Conservation (phyloP, 225 moss, liverwort and hornwort species). For the Antitrichia curtipendula region DNA sequence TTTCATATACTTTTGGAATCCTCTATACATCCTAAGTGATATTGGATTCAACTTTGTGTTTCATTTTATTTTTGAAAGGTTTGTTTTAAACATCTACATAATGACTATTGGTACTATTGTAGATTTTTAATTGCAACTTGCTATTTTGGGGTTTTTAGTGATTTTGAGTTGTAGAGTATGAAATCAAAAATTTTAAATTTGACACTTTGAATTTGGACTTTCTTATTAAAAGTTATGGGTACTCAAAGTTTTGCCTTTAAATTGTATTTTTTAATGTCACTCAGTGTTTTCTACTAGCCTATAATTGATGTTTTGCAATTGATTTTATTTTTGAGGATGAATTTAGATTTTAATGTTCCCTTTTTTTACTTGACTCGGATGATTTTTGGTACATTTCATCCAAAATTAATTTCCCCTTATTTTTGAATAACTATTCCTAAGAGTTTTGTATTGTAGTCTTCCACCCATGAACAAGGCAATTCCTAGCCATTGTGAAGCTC, state of each 20-base stretch:
- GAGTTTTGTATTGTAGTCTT: no score
- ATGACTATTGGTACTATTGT: neutral
- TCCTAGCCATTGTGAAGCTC: no score
- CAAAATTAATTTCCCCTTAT: neutral
- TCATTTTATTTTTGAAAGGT: no score
- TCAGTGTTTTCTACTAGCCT: neutral
- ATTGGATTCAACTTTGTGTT: no score
- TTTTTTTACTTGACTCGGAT: neutral
- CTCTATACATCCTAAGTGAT: no score
- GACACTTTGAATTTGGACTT: neutral
- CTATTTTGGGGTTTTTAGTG: neutral
- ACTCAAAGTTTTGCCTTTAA: neutral
- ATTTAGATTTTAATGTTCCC: neutral
- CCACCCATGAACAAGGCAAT: no score
- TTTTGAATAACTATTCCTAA: no score
- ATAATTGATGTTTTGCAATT: neutral
- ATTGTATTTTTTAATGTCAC: neutral
- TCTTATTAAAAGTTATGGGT: neutral
- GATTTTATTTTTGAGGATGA: no score
- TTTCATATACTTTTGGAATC: no score
- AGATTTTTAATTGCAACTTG: neutral
- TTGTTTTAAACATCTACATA: no score
- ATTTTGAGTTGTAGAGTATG: no score
- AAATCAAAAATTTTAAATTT: neutral
- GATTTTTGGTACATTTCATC: neutral